These are phyloP conservation scores for Fusarium sp. DNA, from an alignment of 2,329 filamentous ascomycete species.

Conservation along the genomic window DNA sequence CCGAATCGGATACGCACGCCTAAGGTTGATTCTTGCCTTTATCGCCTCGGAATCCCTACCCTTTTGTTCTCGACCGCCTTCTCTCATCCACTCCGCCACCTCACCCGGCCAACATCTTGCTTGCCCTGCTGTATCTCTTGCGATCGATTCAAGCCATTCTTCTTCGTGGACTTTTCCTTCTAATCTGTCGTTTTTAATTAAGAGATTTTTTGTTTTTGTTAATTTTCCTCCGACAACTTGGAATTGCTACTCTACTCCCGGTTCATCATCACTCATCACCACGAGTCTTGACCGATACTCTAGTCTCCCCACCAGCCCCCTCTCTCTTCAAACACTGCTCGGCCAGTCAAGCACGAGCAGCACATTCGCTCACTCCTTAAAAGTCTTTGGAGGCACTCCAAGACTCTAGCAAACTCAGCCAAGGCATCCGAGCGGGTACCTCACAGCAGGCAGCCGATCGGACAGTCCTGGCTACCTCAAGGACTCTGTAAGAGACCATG, in stretches of 20 bases:
- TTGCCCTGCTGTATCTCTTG: slow-evolving; percentile 27
- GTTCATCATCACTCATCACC: slow-evolving; percentile 39
- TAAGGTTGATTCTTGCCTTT: slow-evolving; percentile 35
- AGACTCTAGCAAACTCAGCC: slow-evolving; percentile 30
- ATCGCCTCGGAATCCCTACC: slow-evolving; percentile 38
- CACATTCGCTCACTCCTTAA: slow-evolving; percentile 19
- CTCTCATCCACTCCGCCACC: slow-evolving; percentile 43
- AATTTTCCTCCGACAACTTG: slow-evolving; percentile 13
- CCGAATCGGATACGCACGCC: slow-evolving; percentile 37
- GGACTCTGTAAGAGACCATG: slow-evolving; percentile 45
- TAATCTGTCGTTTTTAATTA: slow-evolving; percentile 25
- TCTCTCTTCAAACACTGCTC: slow-evolving; percentile 24
- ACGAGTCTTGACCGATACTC: slow-evolving; percentile 42
- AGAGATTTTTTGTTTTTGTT: neutral
- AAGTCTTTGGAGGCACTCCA: slow-evolving; percentile 29
- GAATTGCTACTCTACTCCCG: slow-evolving; percentile 24
- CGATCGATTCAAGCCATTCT: slow-evolving; percentile 18
- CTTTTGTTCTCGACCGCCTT: slow-evolving; percentile 43
- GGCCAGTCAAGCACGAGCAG: slow-evolving; percentile 39
- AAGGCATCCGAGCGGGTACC: slow-evolving; percentile 45
- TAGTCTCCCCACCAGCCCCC: slow-evolving; percentile 39
- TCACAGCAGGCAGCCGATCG: slow-evolving; percentile 41
- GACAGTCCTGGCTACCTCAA: slow-evolving; percentile 33
- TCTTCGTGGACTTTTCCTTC: slow-evolving; percentile 25
- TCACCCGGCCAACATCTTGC: slow-evolving; percentile 31